Evolutionary conservation across 208 protist species (phyloP), one percentile per base, ranked within the genome.

Genomic region (Crithidia sp.): DNA sequence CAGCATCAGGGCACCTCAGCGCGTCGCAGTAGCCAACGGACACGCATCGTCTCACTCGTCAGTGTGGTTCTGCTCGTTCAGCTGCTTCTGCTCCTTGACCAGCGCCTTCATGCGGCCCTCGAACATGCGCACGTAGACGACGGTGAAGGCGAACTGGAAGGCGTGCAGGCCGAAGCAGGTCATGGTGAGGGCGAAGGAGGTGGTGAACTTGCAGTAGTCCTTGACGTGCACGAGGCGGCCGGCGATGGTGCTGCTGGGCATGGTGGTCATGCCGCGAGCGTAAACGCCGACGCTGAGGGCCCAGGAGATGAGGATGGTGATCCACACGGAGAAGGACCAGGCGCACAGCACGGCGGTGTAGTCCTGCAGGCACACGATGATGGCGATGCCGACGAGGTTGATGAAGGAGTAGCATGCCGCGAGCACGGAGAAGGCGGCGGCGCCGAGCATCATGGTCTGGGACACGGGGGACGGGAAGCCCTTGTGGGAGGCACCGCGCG

Each of bases 281-380:
- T 76, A 76, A n/a, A 69, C 71, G 39, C 71, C 71, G 41, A 69
- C 71, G 61, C 43, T 76, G 44, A 76, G 60, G 52, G 71, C 71
- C 71, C 71, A 76, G 52, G 71, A 68, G 71, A 76, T 76, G 71
- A 76, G 71, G 71, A 76, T 69, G 62, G 55, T 76, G 37, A 69
- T 76, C 62, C 44, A 76, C 54, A 68, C 62, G 44, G 71, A 76
- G 71, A 76, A 76, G 71, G 71, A 76, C 71, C 71, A 76, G 43
- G 71, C 71, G 62, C 71, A 76, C 61, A 76, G 41, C 53, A 69
- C 71, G 61, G 71, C 71, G 12, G 61, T 76, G 71, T 64, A 76
- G 52, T 69, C 28, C 71, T 76, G 71, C 62, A 76, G 37, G 62
- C 19, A 67, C 44, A 76, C 62, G 14, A 69, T 62, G 49, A 69